These are phyloP conservation scores for Talaromyces rugulosus DNA, from an alignment of 2,329 filamentous ascomycete genomes.

Conservation along the genomic window DNA sequence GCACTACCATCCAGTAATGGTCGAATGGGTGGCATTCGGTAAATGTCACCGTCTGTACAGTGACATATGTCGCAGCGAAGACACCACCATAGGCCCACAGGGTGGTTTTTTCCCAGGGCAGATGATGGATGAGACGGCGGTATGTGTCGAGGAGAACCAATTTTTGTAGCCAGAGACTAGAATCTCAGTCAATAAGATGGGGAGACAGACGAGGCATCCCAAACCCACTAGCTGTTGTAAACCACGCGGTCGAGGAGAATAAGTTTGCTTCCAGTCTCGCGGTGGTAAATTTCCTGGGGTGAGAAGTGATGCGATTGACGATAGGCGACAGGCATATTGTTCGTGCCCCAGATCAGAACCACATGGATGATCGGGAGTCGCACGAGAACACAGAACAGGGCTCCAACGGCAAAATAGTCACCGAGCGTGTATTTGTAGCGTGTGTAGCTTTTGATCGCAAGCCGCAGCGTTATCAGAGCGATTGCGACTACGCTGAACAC, in stretches of 20 bases:
- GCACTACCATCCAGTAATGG: slow-evolving; percentile 16
- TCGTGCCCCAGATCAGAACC: slow-evolving; percentile 34
- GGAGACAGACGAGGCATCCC: neutral
- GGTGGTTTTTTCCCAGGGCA: slow-evolving; percentile 15
- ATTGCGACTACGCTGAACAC: slow-evolving; percentile 15
- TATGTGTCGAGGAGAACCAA: slow-evolving; percentile 16
- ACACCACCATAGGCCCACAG: slow-evolving; percentile 12
- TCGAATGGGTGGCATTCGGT: slow-evolving; percentile 16
- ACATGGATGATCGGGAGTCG: slow-evolving; percentile 27
- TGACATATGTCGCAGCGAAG: slow-evolving; percentile 14
- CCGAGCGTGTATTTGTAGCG: slow-evolving; percentile 9
- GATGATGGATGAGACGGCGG: slow-evolving; percentile 12
- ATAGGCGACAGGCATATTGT: slow-evolving; percentile 25
- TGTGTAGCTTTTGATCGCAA: slow-evolving; percentile 11
- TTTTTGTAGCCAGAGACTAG: slow-evolving; percentile 18
- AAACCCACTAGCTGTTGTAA: slow-evolving; percentile 33
- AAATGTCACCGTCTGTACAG: slow-evolving; percentile 16
- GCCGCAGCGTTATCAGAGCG: slow-evolving; percentile 12
- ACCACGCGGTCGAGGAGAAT: slow-evolving; percentile 29
- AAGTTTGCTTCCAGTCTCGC: slow-evolving; percentile 33
- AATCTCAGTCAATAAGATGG: neutral
- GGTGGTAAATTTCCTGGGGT: slow-evolving; percentile 26
- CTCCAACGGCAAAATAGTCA: slow-evolving; percentile 14
- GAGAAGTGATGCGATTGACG: slow-evolving; percentile 25
- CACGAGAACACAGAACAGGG: slow-evolving; percentile 13